Base-by-base conservation (phyloP, 306 rosid genomes). In the Herpetospermum pedunculosum region DNA sequence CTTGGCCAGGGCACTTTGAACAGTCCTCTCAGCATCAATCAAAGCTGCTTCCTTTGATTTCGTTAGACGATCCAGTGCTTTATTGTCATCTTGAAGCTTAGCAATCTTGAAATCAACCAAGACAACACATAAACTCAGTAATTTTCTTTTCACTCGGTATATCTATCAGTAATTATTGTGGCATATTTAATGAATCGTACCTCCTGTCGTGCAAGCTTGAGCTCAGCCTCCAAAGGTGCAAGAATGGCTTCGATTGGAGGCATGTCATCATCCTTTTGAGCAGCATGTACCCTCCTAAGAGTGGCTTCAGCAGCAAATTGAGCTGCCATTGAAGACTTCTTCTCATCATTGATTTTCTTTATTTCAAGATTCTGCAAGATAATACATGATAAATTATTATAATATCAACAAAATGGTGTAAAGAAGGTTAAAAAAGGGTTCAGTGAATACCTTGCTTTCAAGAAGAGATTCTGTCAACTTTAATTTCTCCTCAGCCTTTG, bases 231-330 rank as follows among this genome's bases (percentile, higher is more conserved):
- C 76, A 95, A 81, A 80, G 99, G 99, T 52, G 99, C 97, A 43
- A 95, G 96, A 83, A 95, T 95, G 80, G 99, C 99, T 78, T 95
- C 99, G 18, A 95, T 95, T 60, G 99, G 99, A 77, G 99, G 99
- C 99, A 95, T 95, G 85, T 95, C 99, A 77, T 95, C 99, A 80
- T 95, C 99, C 89, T 95, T 95, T 74, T 95, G 99, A 48, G 96
- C 99, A 75, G 99, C 96, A 81, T 95, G 99, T 74, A 95, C 99
- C 88, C 99, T 95, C 57, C 97, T 88, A 76, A 95, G 90, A 69
- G 99, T 91, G 77, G 99, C 99, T 87, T 95, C 99, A 37, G 99
- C 99, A 9, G 97, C 99, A 78, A 91, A 95, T 82, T 95, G 99
- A 60, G 97, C 99, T 54, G 99, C 99, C 99, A 91, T 89, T 29